Base-by-base conservation (phyloP, 2,329 filamentous ascomycete species). In the Didymellaceae sp. region DNA sequence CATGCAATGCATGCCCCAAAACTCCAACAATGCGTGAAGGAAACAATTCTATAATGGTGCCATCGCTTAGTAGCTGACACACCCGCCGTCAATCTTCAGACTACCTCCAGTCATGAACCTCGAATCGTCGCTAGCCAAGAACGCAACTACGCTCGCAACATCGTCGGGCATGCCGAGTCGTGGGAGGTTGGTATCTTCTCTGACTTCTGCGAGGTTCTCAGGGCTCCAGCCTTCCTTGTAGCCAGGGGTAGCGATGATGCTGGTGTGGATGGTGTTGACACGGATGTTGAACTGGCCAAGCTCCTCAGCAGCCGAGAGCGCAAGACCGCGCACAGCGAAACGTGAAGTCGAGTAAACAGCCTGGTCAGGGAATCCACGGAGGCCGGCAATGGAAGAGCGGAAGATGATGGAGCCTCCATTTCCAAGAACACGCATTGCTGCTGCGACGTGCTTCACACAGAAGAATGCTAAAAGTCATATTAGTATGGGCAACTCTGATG, bases 251-350 rank as follows among this genome's bases (percentile, higher is more conserved):
- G 73, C 66, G 18, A 75, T 68, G 31, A 71, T 72, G 37, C 70
- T 72, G 5, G 72, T 74, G 52, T 75, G 73, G 13, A 75, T 71
- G 2, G 72, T 75, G 57, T 75, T 75, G 45, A 75, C 73, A 21
- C 73, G 69, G 50, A 75, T 74, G 32, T 68, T 67, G 41, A 66
- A 59, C 24, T 67, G 68, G 7, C 72, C 73, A 4, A 75, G 60
- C 49, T 75, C 73, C 14, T 65, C 63, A 6, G 73, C 72, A 20
- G 73, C 73, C 6, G 72, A 72, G 5, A 71, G 60, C 21, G 71
- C 70, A n/a, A 75, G 67, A 11, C 73, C 73, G 6, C 72, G 68
- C 6, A 70, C 52, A 11, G 73, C 73, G 37, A 74, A 75, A 33
- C 74, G 73, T 25, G 70, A 68, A 1, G 64, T 65, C 5, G 71